Conservation (phyloP, 352 stramenopile genomes). For the Globisporangium middletonii region DNA sequence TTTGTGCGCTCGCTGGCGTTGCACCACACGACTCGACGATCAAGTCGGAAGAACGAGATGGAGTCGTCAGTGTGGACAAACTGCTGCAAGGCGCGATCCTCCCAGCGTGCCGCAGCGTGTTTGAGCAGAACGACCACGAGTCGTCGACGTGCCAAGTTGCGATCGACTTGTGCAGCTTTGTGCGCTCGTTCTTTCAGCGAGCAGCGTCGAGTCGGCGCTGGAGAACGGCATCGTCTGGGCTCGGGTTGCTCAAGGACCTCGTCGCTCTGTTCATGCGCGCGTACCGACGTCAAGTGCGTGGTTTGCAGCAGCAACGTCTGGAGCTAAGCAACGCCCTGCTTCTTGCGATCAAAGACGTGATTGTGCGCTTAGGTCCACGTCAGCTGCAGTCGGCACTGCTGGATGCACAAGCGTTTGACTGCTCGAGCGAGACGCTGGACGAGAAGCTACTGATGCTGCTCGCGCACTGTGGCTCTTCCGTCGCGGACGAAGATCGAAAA, state of each 20-base stretch:
- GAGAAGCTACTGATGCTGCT: constrained; percentile 5
- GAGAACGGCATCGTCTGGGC: not conserved
- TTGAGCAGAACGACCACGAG: not conserved
- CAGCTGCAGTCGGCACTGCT: not conserved
- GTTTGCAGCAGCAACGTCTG: not conserved
- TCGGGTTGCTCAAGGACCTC: constrained; percentile 2
- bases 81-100: not conserved
- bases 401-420: not conserved
- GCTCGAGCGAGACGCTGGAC: not conserved
- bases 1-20: constrained; percentile 13
- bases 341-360: constrained; percentile 21
- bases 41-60: constrained; percentile 1
- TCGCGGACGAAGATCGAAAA: not conserved
- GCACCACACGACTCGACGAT: not conserved
- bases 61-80: constrained; percentile 6
- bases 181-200: constrained; percentile 7
- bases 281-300: not conserved
- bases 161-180: constrained; percentile 5
- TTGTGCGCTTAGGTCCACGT: constrained; percentile 8
- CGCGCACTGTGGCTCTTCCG: not conserved
- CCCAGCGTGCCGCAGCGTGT: not conserved
- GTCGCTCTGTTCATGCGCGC: constrained; percentile 8
- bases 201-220: not conserved
- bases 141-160: not conserved
- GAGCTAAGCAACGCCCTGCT: constrained; percentile 23